Percentiles rank a stretch among this genome's conserved stretches.
Conservation (phyloP, 768 basidiomycete genomes). For the Boletus coccyginus region DNA sequence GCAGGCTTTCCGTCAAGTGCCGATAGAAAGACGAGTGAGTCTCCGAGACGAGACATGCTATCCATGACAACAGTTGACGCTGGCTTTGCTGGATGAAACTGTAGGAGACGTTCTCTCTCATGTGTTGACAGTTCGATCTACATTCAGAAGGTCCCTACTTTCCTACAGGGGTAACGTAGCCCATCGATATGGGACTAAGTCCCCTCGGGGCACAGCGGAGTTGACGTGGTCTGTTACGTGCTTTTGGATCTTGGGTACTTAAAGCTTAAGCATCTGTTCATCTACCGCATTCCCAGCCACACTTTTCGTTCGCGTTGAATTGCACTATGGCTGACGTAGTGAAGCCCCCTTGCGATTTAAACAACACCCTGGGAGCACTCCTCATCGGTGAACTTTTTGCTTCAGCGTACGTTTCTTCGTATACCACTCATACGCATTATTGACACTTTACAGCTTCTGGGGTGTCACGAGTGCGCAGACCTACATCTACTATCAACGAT, state of each 20-base stretch:
- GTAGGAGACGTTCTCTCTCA: background rate
- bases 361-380: conserved; percentile 52
- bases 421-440: background rate
- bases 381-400: conserved; percentile 54
- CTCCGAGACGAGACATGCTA: background rate
- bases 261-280: background rate
- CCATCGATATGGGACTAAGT: background rate
- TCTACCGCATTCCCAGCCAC: background rate
- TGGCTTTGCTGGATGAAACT: background rate
- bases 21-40: background rate
- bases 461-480: conserved; percentile 54
- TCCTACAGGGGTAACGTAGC: background rate
- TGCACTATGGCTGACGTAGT: background rate
- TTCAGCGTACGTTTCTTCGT: conserved; percentile 42
- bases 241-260: background rate
- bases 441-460: conserved; percentile 42
- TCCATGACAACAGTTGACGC: conserved; percentile 7
- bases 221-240: background rate
- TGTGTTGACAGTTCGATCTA: background rate
- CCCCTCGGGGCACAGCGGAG: background rate
- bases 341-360: conserved; percentile 30
- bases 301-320: background rate
- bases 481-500: conserved; percentile 46
- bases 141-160: background rate
- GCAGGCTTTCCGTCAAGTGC: background rate